Evolutionary conservation across 2,329 filamentous ascomycete species (phyloP).

Genomic region (Trichoderma aggressivum): DNA sequence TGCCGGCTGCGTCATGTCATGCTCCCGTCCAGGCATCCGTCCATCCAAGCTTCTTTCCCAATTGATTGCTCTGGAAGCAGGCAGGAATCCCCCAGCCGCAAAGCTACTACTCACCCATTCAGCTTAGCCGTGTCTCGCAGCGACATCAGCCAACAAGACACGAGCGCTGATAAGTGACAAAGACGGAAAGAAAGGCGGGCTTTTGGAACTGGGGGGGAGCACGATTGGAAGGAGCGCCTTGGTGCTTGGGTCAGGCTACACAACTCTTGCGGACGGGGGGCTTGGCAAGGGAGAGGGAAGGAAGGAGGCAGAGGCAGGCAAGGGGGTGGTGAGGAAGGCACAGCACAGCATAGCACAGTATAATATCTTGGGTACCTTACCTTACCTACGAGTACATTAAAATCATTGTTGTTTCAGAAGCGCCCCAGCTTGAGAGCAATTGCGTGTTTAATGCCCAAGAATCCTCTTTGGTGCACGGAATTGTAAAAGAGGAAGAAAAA

Average conservation of each 20-base stretch:
- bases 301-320: background rate
- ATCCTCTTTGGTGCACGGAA: background rate
- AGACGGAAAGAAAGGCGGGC: background rate
- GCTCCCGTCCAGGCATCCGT: background rate
- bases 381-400: no score
- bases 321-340: background rate
- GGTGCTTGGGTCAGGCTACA: background rate
- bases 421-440: background rate
- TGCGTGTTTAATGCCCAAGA: background rate
- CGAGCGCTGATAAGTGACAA: background rate
- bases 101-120: background rate
- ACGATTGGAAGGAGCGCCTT: slow-evolving; percentile 1
- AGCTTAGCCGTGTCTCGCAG: background rate
- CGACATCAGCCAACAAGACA: background rate
- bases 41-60: background rate
- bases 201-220: background rate
- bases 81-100: background rate
- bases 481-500: background rate
- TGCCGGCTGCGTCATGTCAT: background rate
- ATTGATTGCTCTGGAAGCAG: background rate
- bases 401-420: background rate
- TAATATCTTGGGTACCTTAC: background rate
- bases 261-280: background rate
- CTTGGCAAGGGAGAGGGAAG: background rate
- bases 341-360: background rate